Evolutionary conservation across 148 eudicot species (phyloP), one percentile per base, ranked within the genome.

Genomic region (Chenopodium formosanum): DNA sequence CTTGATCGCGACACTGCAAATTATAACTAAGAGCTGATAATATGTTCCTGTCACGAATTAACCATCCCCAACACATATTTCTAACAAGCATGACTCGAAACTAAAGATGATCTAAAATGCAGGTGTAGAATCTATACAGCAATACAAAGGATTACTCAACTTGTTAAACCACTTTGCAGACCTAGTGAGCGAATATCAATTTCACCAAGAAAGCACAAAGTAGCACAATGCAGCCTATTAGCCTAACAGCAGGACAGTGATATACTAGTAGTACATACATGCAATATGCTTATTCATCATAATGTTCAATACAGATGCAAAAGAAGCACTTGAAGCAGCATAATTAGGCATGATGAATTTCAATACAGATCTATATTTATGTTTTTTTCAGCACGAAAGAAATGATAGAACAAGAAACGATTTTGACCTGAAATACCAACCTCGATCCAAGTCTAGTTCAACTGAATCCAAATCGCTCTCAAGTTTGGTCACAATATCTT

Each of bases 391-490:
- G 47, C 25, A 31, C 17, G 31, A 32, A 52, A 31, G 50, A 76
- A 32, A 29, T 16, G 76, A 73, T 48, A 11, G 75, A 67, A 19
- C 50, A 71, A 40, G 47, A 74, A 47, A 70, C 9, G 46, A 48
- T 5, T 37, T 71, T 20, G 67, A 73, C 10, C 50, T 25, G 9
- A 71, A 58, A 53, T 72, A 81, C 84, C 71, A 88, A 96, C 99
- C 99, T 90, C 81, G 86, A 81, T 96, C 99, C 83, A 96, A 20
- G 84, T 96, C 98, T 69, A 91, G 77, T 86, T 96, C 99, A 82
- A 96, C 93, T 0, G 95, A 81, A 84, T 96, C 99, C 84, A 96
- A 80, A 86, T 96, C 99, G 79, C 90, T 88, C 93, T 96, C 99
- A 25, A 96, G 95, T 70, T 88, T 92, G 19, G 99, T 91, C 81